A percentile compares a stretch with the other conserved stretches of the same genome.
phyloP scores from a whole-genome alignment of 176 grass and related monocot species.

The Phoenix dactylifera region DNA sequence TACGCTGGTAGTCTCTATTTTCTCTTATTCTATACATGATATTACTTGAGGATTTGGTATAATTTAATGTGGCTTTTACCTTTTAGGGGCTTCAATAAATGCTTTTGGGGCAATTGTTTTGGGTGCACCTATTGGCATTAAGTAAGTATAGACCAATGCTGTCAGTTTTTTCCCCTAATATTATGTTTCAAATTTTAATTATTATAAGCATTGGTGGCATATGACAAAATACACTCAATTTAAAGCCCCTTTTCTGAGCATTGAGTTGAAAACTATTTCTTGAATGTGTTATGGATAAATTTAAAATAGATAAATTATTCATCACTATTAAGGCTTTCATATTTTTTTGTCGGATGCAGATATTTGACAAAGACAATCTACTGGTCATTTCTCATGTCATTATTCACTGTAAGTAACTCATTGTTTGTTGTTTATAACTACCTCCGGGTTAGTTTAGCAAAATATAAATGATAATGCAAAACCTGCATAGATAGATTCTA shows the following conservation, averaged over 20 bases:
- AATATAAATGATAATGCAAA: too few species aligned
- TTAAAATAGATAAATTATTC: too few species aligned
- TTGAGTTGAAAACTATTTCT: too few species aligned
- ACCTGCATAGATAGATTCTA: too few species aligned
- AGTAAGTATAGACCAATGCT: constrained; percentile 35
- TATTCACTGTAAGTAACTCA: constrained; percentile 61
- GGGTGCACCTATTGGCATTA: constrained; percentile 65
- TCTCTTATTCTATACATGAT: neutral
- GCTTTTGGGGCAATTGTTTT: constrained; percentile 93
- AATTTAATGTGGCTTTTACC: constrained; percentile 10
- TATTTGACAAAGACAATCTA: constrained; percentile 57
- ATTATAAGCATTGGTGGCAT: too few species aligned
- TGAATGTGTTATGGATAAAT: too few species aligned
- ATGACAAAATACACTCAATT: too few species aligned
- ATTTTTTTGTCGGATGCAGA: constrained; percentile 16
- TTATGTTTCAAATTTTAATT: too few species aligned
- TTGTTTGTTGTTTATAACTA: neutral
- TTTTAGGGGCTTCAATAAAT: constrained; percentile 74
- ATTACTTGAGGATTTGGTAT: too few species aligned
- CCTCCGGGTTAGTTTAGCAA: too few species aligned
- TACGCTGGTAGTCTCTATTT: neutral
- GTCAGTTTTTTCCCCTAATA: neutral
- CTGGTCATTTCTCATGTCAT: constrained; percentile 82
- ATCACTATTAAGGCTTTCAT: too few species aligned
- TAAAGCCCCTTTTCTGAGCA: too few species aligned